These are phyloP conservation scores for Arctostaphylos glauca DNA, from an alignment of 148 eudicot genomes.

Conservation along the genomic window DNA sequence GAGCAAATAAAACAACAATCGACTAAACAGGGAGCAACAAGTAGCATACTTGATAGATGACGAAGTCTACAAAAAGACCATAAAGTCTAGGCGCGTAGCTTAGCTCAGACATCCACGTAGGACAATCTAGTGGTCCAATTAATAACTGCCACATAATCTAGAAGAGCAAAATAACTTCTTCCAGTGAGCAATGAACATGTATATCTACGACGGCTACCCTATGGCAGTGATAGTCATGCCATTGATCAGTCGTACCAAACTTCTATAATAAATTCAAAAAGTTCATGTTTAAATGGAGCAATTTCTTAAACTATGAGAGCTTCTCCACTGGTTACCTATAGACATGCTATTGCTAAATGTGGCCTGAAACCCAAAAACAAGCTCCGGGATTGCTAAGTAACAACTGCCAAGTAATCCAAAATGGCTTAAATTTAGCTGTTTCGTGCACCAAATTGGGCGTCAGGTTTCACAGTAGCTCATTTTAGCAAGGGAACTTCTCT, in stretches of 20 bases:
- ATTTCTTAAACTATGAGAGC: not conserved
- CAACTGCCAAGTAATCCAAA: not conserved
- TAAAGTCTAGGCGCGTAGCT: not conserved
- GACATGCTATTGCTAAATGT: no score
- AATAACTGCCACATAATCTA: not conserved
- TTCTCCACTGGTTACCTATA: no score
- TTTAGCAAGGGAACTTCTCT: not conserved
- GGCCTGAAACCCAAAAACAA: not conserved
- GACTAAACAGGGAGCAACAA: not conserved
- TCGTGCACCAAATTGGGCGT: not conserved
- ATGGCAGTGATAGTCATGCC: not conserved
- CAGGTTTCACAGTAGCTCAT: not conserved
- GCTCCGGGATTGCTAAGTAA: not conserved
- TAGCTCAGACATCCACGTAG: not conserved
- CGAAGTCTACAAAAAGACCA: not conserved
- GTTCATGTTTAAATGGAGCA: not conserved
- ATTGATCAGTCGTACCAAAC: not conserved
- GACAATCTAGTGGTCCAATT: not conserved
- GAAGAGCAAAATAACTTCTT: constrained; percentile 11
- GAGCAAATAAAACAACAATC: not conserved
- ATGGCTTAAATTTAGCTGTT: not conserved
- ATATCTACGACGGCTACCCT: not conserved
- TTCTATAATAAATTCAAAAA: not conserved
- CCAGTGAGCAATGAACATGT: not conserved
- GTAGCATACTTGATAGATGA: not conserved